These are phyloP conservation scores for Euphorbia lathyris DNA, from an alignment of 345 rosid genomes.

Conservation along the genomic window DNA sequence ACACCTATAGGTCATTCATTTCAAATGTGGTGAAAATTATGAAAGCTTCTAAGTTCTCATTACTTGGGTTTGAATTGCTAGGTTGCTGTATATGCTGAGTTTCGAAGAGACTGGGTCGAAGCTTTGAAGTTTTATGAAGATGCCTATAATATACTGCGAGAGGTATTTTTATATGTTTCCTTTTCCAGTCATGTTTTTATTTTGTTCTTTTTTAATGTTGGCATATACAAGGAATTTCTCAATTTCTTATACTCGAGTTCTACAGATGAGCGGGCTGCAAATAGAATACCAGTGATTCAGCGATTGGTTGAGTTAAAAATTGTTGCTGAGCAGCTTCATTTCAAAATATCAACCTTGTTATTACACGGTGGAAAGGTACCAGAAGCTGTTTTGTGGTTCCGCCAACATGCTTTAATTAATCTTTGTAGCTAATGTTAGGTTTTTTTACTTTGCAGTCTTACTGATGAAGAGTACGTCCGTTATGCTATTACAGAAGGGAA, in stretches of 20 bases:
- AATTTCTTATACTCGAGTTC: conserved; percentile 3
- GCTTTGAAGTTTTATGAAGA: too few species aligned
- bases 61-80: too few species aligned
- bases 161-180: too few species aligned
- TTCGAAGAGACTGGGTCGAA: too few species aligned
- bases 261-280: conserved; percentile 72
- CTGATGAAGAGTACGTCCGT: conserved; percentile 67
- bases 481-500: conserved; percentile 69
- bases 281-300: conserved; percentile 83
- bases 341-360: conserved; percentile 84
- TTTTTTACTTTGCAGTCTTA: conserved; percentile 61
- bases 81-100: too few species aligned
- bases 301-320: conserved; percentile 76
- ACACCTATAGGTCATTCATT: background rate
- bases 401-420: conserved; percentile 42
- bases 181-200: too few species aligned
- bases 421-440: conserved; percentile 4
- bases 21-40: too few species aligned
- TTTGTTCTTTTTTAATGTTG: too few species aligned
- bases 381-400: conserved; percentile 84
- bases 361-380: conserved; percentile 78
- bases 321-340: conserved; percentile 85
- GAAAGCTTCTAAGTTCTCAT: too few species aligned
- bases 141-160: too few species aligned
- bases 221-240: background rate